A percentile compares a stretch with the other conserved stretches of the same genome.
Evolutionary conservation across 441 rosid genomes (phyloP).

Genomic region (Oxalis stricta): DNA sequence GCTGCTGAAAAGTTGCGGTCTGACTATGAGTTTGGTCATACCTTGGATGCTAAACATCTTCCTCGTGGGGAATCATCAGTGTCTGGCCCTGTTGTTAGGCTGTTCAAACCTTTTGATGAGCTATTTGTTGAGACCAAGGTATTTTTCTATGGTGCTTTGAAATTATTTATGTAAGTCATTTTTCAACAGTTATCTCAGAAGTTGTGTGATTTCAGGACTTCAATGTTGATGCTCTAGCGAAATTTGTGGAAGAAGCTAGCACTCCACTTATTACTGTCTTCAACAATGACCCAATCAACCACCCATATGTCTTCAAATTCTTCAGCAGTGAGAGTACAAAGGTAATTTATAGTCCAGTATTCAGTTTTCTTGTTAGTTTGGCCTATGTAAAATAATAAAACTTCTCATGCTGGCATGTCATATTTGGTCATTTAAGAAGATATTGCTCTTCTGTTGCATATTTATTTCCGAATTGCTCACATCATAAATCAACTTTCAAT

Average conservation of each 20-base stretch:
- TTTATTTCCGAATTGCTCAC: too few relatives aligned
- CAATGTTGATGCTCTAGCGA: constrained; percentile 47
- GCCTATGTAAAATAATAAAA: too few relatives aligned
- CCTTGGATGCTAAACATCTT: constrained; percentile 71
- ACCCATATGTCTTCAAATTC: constrained; percentile 72
- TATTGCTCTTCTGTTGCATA: constrained; percentile 1
- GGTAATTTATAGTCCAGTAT: constrained; percentile 23
- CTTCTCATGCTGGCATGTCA: background rate
- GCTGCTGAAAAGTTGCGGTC: constrained; percentile 73
- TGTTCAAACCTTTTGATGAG: constrained; percentile 97
- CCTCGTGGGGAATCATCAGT: constrained; percentile 83
- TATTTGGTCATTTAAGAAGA: too few relatives aligned
- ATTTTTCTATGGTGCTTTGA: constrained; percentile 1
- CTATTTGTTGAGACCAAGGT: constrained; percentile 78
- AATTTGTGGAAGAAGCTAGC: constrained; percentile 69
- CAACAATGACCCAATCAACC: constrained; percentile 61
- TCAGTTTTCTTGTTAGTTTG: background rate
- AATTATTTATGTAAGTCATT: background rate
- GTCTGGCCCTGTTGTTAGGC: constrained; percentile 70
- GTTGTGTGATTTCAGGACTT: constrained; percentile 48
- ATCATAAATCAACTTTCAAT: background rate
- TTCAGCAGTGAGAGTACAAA: constrained; percentile 52
- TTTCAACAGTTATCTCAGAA: background rate
- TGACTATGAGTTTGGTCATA: constrained; percentile 82
- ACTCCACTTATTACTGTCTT: constrained; percentile 59